A percentile compares a stretch with the other conserved stretches of the same genome.
phyloP scores from a whole-genome alignment of 192 early-diverging fungal species.

The Coemansia sp. region DNA sequence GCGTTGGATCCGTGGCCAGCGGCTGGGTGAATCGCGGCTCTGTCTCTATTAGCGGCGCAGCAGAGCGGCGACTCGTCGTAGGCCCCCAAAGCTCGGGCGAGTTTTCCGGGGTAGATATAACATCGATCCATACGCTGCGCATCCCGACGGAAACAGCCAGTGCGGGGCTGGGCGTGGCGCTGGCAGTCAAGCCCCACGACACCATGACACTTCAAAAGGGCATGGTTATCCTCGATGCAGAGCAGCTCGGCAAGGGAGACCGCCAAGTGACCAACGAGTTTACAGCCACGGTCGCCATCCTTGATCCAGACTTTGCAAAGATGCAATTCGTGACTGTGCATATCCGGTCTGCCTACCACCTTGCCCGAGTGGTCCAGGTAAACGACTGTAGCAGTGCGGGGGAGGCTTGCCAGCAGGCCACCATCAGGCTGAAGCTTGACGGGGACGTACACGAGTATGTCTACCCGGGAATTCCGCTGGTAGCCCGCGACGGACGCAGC shows the following conservation, averaged over 20 bases:
- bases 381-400: not conserved
- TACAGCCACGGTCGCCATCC: slow-evolving; percentile 17
- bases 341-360: slow-evolving; percentile 30
- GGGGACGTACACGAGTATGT: slow-evolving; percentile 23
- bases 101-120: slow-evolving; percentile 64
- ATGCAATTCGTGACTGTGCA: slow-evolving; percentile 29
- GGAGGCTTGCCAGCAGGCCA: not conserved
- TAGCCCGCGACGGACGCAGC: slow-evolving; percentile 36
- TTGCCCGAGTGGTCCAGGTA: slow-evolving; percentile 29
- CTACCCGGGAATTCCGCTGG: slow-evolving; percentile 28
- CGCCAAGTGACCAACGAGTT: slow-evolving; percentile 23
- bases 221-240: slow-evolving; percentile 51
- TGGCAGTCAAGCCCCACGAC: slow-evolving; percentile 55
- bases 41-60: slow-evolving; percentile 11
- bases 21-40: slow-evolving; percentile 54
- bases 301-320: slow-evolving; percentile 7
- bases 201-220: slow-evolving; percentile 40
- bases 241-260: not conserved
- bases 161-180: slow-evolving; percentile 69
- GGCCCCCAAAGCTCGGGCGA: slow-evolving; percentile 61
- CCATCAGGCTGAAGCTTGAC: slow-evolving; percentile 23
- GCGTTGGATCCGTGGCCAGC: slow-evolving; percentile 60
- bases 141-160: slow-evolving; percentile 63
- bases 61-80: slow-evolving; percentile 40
- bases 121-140: slow-evolving; percentile 77